Percentiles rank a stretch among this genome's conserved stretches.
Conservation (phyloP, 768 basidiomycete genomes). For the Psilocybe tampanensis region DNA sequence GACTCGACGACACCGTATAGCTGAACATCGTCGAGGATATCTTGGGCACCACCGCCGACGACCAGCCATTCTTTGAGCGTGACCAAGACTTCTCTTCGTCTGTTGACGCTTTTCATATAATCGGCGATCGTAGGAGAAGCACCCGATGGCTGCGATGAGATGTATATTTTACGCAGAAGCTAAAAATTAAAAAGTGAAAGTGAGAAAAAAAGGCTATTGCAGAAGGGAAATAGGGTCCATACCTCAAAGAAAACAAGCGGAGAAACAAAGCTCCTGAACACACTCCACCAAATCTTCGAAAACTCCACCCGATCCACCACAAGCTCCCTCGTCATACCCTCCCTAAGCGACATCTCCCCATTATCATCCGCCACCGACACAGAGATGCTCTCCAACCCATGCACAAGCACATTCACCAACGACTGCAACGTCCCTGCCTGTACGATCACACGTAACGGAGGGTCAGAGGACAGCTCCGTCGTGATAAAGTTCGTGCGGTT, state of each 20-base stretch:
- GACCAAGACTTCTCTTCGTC: constrained; percentile 65
- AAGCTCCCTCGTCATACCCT: constrained; percentile 73
- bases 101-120: constrained; percentile 49
- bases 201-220: background rate
- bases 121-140: constrained; percentile 45
- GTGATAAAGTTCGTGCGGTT: constrained; percentile 57
- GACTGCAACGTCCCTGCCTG: constrained; percentile 78
- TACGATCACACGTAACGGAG: constrained; percentile 74
- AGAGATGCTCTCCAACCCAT: constrained; percentile 75
- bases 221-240: constrained; percentile 20
- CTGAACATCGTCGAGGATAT: constrained; percentile 71
- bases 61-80: constrained; percentile 74
- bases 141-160: constrained; percentile 48
- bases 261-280: constrained; percentile 80
- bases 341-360: constrained; percentile 78
- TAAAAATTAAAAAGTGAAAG: constrained; percentile 30
- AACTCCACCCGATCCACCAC: constrained; percentile 76
- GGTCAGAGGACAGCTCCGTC: constrained; percentile 67
- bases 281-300: constrained; percentile 79
- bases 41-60: constrained; percentile 76
- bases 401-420: constrained; percentile 74
- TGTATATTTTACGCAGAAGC: constrained; percentile 78
- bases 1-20: constrained; percentile 58
- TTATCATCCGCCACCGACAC: constrained; percentile 87
- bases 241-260: constrained; percentile 88